A percentile compares a stretch with the other conserved stretches of the same genome.
Evolutionary conservation across 768 basidiomycete species (phyloP).

Genomic region (Pleurotus citrinopileatus): DNA sequence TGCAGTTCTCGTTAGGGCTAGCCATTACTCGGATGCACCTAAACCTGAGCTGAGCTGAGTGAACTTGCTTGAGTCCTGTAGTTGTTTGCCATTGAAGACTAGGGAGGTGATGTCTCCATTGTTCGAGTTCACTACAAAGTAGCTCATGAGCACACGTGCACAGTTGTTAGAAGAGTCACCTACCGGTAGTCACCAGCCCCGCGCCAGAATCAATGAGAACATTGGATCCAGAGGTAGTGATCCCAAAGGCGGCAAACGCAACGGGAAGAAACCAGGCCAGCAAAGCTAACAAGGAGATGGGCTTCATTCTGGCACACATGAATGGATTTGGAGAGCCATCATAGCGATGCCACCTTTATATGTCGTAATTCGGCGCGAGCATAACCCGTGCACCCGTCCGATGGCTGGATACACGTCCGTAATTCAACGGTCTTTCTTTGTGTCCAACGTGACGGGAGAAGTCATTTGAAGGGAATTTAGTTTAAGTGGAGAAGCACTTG

Average conservation of each 20-base stretch:
- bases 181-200: constrained; percentile 42
- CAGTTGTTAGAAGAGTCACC: constrained; percentile 12
- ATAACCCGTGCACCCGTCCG: neutral
- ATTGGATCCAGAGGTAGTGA: constrained; percentile 38
- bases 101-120: constrained; percentile 47
- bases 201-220: constrained; percentile 42
- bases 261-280: constrained; percentile 25
- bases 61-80: constrained; percentile 42
- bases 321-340: neutral
- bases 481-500: neutral
- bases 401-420: neutral
- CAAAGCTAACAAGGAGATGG: constrained; percentile 16
- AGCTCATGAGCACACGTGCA: neutral
- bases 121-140: constrained; percentile 31
- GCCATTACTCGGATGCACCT: too few species aligned
- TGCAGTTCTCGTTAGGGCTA: too few species aligned
- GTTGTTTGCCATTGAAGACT: constrained; percentile 41
- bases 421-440: constrained; percentile 10
- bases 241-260: constrained; percentile 43
- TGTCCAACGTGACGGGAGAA: neutral
- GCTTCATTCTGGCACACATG: constrained; percentile 18
- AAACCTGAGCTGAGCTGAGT: constrained; percentile 47
- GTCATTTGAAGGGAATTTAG: neutral
- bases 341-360: too few species aligned
- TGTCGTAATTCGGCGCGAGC: neutral